Evolutionary conservation across 805 yeast genomes (phyloP), one percentile per base, ranked within the genome.

Genomic region (Clavispora phyllophila): DNA sequence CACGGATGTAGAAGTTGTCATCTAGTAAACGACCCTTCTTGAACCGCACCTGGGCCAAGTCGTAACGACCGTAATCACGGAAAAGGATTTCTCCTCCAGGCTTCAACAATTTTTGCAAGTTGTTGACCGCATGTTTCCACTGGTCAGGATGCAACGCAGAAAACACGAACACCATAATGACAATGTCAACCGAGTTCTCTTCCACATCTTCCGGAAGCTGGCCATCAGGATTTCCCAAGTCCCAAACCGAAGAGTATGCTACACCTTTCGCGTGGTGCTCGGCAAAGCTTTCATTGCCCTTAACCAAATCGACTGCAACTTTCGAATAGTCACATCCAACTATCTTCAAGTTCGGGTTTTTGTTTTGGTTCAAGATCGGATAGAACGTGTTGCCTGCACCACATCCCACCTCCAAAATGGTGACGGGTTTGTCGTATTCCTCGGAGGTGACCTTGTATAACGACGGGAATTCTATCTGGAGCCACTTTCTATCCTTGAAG

Each of bases 351-450:
- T 81, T 65, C n/a, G 82, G 81, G 64, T 93, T 93, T 60, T 86
- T 73, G 61, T 93, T 93, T 53, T 84, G 89, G 42, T 75, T 75
- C 44, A 93, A 66, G 17, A 93, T 82, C 4, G 99, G 99, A 62
- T 84, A 93, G 70, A 93, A 77, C 0, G 99, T 93, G 62, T 93
- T 93, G 9, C 99, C 99, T 5, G 96, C 98, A 43, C 99, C 99
- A 66, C 99, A 93, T 3, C 99, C 99, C 37, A 93, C 84, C 63
- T 93, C 99, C 42, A 93, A 73, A 26, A 93, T 83, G 3, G 82
- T 79, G 18, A 75, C 73, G 4, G 83, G 78, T n/a, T 88, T 84
- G 6, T 82, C 73, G 50, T 82, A 84, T 19, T 77, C 75, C 48
- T 79, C 78, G 14, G 53, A 53, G 3, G 96, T 87, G 5, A 87